A percentile compares a stretch with the other conserved stretches of the same genome.
phyloP scores from a whole-genome alignment of 352 stramenopile genomes.

The Pythium dissotocum region DNA sequence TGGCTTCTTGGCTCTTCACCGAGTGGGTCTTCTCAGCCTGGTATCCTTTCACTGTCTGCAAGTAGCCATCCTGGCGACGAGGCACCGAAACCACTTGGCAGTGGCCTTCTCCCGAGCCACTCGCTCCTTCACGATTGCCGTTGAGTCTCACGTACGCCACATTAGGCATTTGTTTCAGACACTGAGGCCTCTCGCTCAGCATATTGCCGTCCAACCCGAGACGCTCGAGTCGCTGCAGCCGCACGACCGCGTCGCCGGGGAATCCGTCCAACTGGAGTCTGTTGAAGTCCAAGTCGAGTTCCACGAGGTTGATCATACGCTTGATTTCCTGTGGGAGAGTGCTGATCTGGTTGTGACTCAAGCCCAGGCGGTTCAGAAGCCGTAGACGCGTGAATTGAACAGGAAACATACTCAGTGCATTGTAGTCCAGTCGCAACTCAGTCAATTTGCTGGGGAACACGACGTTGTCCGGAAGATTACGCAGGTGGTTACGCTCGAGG shows the following conservation, averaged over 20 bases:
- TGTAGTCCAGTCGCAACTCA: constrained; percentile 58
- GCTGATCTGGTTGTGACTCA: constrained; percentile 61
- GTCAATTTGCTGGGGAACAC: constrained; percentile 42
- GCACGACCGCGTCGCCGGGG: constrained; percentile 42
- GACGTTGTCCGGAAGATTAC: constrained; percentile 36
- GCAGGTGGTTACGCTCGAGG: constrained; percentile 64
- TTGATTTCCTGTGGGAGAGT: constrained; percentile 46
- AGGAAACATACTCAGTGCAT: constrained; percentile 50
- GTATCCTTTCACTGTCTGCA: constrained; percentile 38
- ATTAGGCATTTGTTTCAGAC: constrained; percentile 35
- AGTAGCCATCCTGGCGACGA: constrained; percentile 52
- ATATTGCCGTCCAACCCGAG: constrained; percentile 67
- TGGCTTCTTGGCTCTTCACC: not conserved
- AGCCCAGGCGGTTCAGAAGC: constrained; percentile 52
- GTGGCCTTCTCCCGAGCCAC: not conserved
- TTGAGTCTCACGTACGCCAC: constrained; percentile 52
- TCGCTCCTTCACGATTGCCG: constrained; percentile 34
- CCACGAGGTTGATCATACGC: constrained; percentile 55
- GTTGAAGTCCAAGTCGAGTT: constrained; percentile 73
- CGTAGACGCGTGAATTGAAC: constrained; percentile 49
- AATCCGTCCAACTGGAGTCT: constrained; percentile 36
- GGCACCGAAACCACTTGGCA: constrained; percentile 9
- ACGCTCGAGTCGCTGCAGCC: constrained; percentile 49
- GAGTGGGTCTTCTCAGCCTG: constrained; percentile 12
- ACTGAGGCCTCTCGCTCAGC: constrained; percentile 27